Base-by-base conservation (phyloP, 345 rosid species). In the Gossypioides kirkii region DNA sequence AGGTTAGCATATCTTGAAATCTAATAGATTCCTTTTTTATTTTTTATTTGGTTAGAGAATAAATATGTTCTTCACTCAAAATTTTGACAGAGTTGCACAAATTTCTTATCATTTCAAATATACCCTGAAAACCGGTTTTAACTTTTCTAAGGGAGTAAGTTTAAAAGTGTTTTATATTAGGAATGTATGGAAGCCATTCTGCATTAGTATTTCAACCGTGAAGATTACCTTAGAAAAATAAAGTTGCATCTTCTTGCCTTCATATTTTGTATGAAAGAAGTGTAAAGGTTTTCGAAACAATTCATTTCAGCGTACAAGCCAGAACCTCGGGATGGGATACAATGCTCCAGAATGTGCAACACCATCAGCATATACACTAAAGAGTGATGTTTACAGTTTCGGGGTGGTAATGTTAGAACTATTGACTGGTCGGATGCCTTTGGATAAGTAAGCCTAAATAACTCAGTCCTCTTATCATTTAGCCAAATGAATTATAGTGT, bases 381-480 rank as follows among this genome's bases (percentile, higher is more conserved):
- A 88, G 87, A 91, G 99, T 63, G 99, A 95, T 64, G 80, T 91
- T 16, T 95, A 92, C 84, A 89, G 98, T 76, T 90, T 92, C 56
- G 99, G 99, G 45, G 97, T 95, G 69, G 99, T 92, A 62, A 92
- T 92, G 99, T 73, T 95, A 70, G 99, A 95, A 85, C 77, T 95
- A 26, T 66, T 95, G 74, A 89, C 96, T 2, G 98, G 99, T 12
- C 87, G 97, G 73, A 86, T 71, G 90, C 98, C 99, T 76, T 69
- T 78, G 63, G 96, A 95, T 81, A 84, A 82, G 99, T 92, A 9
- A 42, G 53, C 38, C 41, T 43, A 16, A 18, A 64, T 7, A 68
- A 12, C 50, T 47, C 46, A 56, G 36, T 23, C 55, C 8, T 9
- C n/a, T 41, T 55, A 28, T 10, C 18, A 16, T 60, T 36, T 55